Evolutionary conservation across 2,329 filamentous ascomycete species (phyloP).

Genomic region (Penicillium frequentans): DNA sequence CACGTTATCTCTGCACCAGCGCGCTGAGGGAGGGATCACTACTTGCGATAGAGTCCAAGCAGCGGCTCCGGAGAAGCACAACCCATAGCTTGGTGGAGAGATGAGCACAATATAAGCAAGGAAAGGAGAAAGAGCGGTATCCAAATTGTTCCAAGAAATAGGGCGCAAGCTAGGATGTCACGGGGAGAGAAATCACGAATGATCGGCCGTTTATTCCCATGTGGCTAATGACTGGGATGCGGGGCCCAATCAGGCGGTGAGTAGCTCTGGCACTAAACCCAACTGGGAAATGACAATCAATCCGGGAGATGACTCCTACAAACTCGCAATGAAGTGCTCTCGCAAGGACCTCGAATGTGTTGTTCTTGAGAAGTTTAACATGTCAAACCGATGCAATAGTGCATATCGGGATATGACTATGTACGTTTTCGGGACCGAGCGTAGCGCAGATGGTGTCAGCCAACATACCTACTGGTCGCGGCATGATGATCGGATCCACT

Average conservation of each 20-base stretch:
- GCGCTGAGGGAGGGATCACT: not conserved
- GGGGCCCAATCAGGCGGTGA: not conserved
- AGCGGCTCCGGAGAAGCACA: not conserved
- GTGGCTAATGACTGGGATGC: not conserved
- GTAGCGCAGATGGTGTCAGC: not conserved
- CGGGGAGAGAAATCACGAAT: not conserved
- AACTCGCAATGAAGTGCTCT: no score
- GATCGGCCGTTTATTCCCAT: not conserved
- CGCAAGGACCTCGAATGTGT: not conserved
- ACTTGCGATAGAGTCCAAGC: not conserved
- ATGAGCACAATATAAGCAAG: not conserved
- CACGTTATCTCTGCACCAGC: not conserved
- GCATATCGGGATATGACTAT: not conserved
- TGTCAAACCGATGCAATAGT: not conserved
- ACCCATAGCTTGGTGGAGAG: not conserved
- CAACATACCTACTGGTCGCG: not conserved
- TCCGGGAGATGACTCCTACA: not conserved
- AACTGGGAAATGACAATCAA: not conserved
- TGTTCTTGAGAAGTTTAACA: not conserved
- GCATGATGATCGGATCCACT: not conserved
- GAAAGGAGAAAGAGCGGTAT: not conserved
- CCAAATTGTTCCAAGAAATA: not conserved
- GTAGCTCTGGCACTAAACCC: not conserved
- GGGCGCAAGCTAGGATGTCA: not conserved
- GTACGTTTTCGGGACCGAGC: not conserved